Base-by-base conservation (phyloP, 306 rosid species). In the cucumber (Cucumis sativus) region DNA sequence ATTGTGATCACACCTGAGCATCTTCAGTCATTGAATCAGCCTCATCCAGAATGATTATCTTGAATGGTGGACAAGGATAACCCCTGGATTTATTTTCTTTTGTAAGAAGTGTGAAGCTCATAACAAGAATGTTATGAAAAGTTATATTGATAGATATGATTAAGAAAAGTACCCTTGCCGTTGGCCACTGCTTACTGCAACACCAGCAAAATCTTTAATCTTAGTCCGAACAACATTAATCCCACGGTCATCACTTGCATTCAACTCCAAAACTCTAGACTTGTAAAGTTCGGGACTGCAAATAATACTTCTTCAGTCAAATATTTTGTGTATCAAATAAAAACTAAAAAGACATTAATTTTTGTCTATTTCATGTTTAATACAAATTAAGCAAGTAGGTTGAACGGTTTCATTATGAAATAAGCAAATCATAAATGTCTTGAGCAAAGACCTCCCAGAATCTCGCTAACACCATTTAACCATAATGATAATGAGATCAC, bases 1-100 rank as follows among this genome's bases (percentile, higher is more conserved):
- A 58, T 15, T 77, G 66, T 1, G 83, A 72, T 67, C 84, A 67
- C 87, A 78, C 97, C 96, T 90, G 97, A 88, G 99, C 97, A 87
- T 95, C 97, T 89, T 95, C 97, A 0, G 97, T 92, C 97, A 95
- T 95, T 64, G 99, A 95, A 83, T 95, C 99, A 0, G 99, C 99
- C 86, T 95, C 99, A 37, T 95, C 99, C 3, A 95, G 89, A 71
- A 95, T 93, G 74, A 95, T 92, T 66, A 95, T 92, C 89, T 95
- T 95, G 81, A 77, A 95, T 6, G 97, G 97, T 16, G 97, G 97
- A 58, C 97, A 95, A 35, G 93, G 99, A 78, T 92, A 87, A 55
- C 87, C 90, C 83, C 97, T 92, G 82, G 37, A 45, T 79, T n/a
- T 51, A 65, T 56, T 11, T 7, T 17, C 13, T 30, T n/a, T 33